phyloP scores from a whole-genome alignment of 1,284 basidiomycete genomes.

The Papiliotrema flavescens region DNA sequence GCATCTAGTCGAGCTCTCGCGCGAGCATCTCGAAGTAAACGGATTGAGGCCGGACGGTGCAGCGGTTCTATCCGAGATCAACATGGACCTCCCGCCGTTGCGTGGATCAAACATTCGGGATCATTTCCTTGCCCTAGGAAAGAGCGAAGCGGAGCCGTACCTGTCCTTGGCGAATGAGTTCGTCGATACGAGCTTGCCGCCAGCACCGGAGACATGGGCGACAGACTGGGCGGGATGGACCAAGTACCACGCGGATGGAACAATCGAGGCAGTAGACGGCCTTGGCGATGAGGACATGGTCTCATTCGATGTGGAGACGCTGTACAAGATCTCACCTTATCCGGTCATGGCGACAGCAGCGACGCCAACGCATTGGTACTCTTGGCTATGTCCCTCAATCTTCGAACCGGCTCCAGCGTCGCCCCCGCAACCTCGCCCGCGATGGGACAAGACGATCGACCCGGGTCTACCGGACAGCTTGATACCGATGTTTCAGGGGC shows the following conservation, averaged over 20 bases:
- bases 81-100: slow-evolving; percentile 77
- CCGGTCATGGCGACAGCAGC: slow-evolving; percentile 89
- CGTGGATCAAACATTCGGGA: slow-evolving; percentile 79
- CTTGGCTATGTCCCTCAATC: slow-evolving; percentile 93
- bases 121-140: slow-evolving; percentile 83
- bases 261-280: slow-evolving; percentile 31
- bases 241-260: slow-evolving; percentile 60
- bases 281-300: slow-evolving; percentile 65
- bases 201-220: slow-evolving; percentile 66
- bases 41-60: slow-evolving; percentile 75
- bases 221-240: slow-evolving; percentile 80
- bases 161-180: slow-evolving; percentile 68
- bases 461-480: slow-evolving; percentile 31
- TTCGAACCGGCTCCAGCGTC: slow-evolving; percentile 52
- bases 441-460: slow-evolving; percentile 30
- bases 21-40: slow-evolving; percentile 72
- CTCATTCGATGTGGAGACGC: slow-evolving; percentile 90
- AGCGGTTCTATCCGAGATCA: slow-evolving; percentile 70
- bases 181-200: slow-evolving; percentile 57
- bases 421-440: slow-evolving; percentile 3
- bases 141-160: slow-evolving; percentile 73
- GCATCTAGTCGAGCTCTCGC: slow-evolving; percentile 68
- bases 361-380: slow-evolving; percentile 82
- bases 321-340: slow-evolving; percentile 76
- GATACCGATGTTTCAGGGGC: slow-evolving; percentile 35